Evolutionary conservation across 352 stramenopile genomes (phyloP), one percentile per base, ranked within the genome.

Genomic region (Globisporangium abappressorium): DNA sequence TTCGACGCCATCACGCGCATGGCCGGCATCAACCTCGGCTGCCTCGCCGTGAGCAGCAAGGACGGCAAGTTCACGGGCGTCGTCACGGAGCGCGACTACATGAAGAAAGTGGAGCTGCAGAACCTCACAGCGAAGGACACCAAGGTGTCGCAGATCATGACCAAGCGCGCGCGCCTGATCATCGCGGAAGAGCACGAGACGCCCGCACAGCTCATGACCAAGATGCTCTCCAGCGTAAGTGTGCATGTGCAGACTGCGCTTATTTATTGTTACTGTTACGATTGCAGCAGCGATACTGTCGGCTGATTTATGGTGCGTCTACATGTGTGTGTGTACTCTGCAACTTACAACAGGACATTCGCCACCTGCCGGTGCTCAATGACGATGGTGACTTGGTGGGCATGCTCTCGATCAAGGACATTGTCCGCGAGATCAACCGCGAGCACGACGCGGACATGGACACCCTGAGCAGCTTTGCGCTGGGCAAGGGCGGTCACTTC

Each of bases 1-100:
- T 98, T 97, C 70, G 95, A 99, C 38, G 94, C 94, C 28, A 85
- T 99, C 47, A 97, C 95, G 74, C 93, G 96, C 71, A 98, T 99
- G 84, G 93, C 93, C 3, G 93, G 91, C 22, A 98, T 97, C 78
- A 97, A 98, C 71, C 74, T 98, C 33, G 94, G 89, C 76, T 97
- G 80, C 57, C 79, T 99, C 24, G 95, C 97, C 0, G 94, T 97
- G 46, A 95, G 88, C 53, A 89, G 96, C 71, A 78, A 79, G 9
- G 77, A 89, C 57, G 92, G 89, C 62, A 95, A 97, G 75, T 95
- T 98, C 63, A 89, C 90, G 3, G 93, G 93, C 47, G 79, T 99
- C 24, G 79, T 99, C 38, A 97, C 84, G 57, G 96, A 99, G 82
- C 90, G 96, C 68, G 96, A 99, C 74, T 98, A 98, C 80, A 84